Base-by-base conservation (phyloP, 306 rosid genomes). In the Castanea sativa region DNA sequence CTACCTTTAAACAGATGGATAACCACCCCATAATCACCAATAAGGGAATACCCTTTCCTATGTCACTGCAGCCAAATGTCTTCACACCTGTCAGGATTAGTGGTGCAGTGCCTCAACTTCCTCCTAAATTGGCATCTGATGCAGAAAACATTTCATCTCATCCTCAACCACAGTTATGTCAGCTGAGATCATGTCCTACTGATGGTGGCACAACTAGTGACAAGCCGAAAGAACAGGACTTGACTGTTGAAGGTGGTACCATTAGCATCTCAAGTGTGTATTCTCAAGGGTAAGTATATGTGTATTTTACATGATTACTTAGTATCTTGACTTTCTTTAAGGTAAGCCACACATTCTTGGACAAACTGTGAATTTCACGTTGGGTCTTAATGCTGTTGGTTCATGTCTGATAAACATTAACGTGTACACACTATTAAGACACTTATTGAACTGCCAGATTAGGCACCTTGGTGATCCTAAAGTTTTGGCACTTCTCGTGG, bases 241-340 rank as follows among this genome's bases (percentile, higher is more conserved):
- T 89, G 75, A 82, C 89, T 13, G 84, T 91, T 82, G 98, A 96
- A 87, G 96, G 92, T 25, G 98, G 97, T 58, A 90, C 94, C 69
- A 88, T 91, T 83, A 91, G 91, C 93, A 85, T 96, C 84, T 93
- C 99, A 32, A 96, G 93, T 25, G 94, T 81, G 59, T 96, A 90
- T 85, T 96, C 99, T 72, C 90, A 93, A 86, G 93, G 98, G 99
- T 92, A 81, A 89, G 99, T 30, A 73, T 80, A 43, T 82, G 41
- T 73, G 27, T 30, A 30, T 43, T 35, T 57, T 45, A 58, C 51
- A 64, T 45, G 14, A 41, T 68, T 58, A 55, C 49, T 69, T 58
- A 74, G 38, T 45, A 23, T 59, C 38, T 5, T 33, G 72, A 23
- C 35, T n/a, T 35, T 65, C 38, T 35, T 33, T 49, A 49, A 49